Evolutionary conservation across 2,329 filamentous ascomycete species (phyloP).

Genomic region (Fusarium avenaceum): DNA sequence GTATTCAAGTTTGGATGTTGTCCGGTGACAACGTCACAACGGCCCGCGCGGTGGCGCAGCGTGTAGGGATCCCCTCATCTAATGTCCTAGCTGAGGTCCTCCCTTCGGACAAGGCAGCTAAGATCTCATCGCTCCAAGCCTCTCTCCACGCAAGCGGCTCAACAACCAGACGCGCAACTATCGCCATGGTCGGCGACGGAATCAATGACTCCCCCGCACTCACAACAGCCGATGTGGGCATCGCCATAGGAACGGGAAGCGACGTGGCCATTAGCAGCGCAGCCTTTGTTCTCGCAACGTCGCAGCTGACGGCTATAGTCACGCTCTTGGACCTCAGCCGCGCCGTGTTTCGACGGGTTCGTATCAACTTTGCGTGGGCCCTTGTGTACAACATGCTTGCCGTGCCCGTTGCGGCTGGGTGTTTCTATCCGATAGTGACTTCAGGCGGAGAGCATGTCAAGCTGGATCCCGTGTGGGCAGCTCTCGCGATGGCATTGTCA

Average conservation of each 20-base stretch:
- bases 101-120: constrained; percentile 83
- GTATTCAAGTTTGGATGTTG: constrained; percentile 89
- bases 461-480: constrained; percentile 87
- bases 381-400: constrained; percentile 84
- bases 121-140: constrained; percentile 74
- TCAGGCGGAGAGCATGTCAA: constrained; percentile 67
- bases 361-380: constrained; percentile 89
- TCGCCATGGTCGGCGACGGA: constrained; percentile 91
- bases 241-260: constrained; percentile 85
- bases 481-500: constrained; percentile 91
- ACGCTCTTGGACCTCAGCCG: constrained; percentile 79
- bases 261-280: constrained; percentile 87
- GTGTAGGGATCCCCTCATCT: constrained; percentile 77
- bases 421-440: constrained; percentile 72
- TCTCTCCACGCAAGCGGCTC: constrained; percentile 58
- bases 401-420: constrained; percentile 84
- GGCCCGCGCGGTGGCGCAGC: constrained; percentile 80
- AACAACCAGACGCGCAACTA: constrained; percentile 60
- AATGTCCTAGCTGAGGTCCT: constrained; percentile 91
- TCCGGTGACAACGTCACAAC: constrained; percentile 93
- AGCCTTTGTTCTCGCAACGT: constrained; percentile 84
- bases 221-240: constrained; percentile 82
- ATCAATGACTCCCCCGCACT: constrained; percentile 91
- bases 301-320: constrained; percentile 76
- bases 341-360: constrained; percentile 81